Evolutionary conservation across 192 early-diverging fungal species (phyloP).

Genomic region (Phycomyces blakesleeanus): DNA sequence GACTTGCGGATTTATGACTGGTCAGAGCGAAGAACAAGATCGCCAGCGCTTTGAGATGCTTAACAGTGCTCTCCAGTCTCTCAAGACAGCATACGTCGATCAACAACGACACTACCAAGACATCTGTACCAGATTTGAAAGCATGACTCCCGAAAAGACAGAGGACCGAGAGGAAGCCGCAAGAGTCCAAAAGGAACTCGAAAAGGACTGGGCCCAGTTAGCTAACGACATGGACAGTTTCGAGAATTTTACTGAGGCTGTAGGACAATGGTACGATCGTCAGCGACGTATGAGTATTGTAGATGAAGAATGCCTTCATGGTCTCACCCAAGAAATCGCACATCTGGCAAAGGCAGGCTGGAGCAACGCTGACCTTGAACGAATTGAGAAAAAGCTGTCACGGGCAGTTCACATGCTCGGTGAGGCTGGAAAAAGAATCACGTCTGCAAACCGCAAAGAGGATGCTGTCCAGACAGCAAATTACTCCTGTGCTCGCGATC

Average conservation of each 20-base stretch:
- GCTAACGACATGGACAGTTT: slow-evolving; percentile 11
- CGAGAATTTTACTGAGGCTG: slow-evolving; percentile 11
- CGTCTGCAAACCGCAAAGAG: background rate
- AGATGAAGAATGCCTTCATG: slow-evolving; percentile 8
- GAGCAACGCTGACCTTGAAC: slow-evolving; percentile 6
- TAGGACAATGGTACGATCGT: slow-evolving; percentile 27
- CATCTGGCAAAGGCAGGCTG: slow-evolving; percentile 9
- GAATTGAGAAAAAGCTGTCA: slow-evolving; percentile 4
- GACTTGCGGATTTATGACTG: slow-evolving; percentile 29
- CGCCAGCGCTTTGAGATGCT: slow-evolving; percentile 15
- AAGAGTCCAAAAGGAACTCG: slow-evolving; percentile 6
- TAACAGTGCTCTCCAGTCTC: background rate
- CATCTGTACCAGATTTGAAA: slow-evolving; percentile 9
- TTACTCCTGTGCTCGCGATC: slow-evolving; percentile 23
- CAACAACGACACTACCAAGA: slow-evolving; percentile 9
- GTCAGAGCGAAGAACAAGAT: slow-evolving; percentile 26
- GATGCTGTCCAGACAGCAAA: slow-evolving; percentile 28
- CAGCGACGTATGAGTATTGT: slow-evolving; percentile 23
- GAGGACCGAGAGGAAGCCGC: slow-evolving; percentile 9
- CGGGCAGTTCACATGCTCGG: background rate
- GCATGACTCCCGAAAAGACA: slow-evolving; percentile 14
- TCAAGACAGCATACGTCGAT: background rate
- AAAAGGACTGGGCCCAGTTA: slow-evolving; percentile 21
- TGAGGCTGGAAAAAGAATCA: slow-evolving; percentile 3
- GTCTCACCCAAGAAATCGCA: slow-evolving; percentile 3